Base-by-base conservation (phyloP, 306 rosid species). In the peach (Prunus persica) region DNA sequence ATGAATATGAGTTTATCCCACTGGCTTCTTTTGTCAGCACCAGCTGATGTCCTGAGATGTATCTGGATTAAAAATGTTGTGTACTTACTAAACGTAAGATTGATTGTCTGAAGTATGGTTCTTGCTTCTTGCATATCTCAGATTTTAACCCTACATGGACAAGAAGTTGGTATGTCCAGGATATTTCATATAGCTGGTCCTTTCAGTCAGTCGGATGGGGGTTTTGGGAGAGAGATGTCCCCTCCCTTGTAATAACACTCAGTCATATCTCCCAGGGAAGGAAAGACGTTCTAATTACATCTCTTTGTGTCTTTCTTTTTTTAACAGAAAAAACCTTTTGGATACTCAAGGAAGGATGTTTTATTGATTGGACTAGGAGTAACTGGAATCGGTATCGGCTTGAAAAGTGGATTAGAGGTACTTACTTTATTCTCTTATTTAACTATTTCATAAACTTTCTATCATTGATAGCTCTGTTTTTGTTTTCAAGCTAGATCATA, bases 261-360 rank as follows among this genome's bases (percentile, higher is more conserved):
- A 13, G 38, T 60, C 19, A 60, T 25, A 25, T 60, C 10, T 19
- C 18, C 11, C n/a, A 8, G 11, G 52, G 76, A 69, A 50, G 6
- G 28, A 55, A 68, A 63, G 45, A 19, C 24, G 15, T 25, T 8
- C 46, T 25, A 5, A 32, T 30, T n/a, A 15, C 18, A 55, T 65
- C 8, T 47, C 24, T 19, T 73, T 69, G 30, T 60, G 43, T 25
- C 64, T 79, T 61, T 64, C 8, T 74, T 78, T 62, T n/a, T 55
- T n/a, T 61, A 77, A 72, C 87, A 83, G 97, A 83, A 85, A 79
- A 77, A 84, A 28, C 87, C 96, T 24, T 95, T 95, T 61, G 99
- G 99, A 63, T 95, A 95, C 85, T 67, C 91, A 27, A 90, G 99
- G 88, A 95, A 95, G 83, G 99, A 95, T 86, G 97, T 92, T 84